Percentiles rank a stretch among this genome's conserved stretches.
Conservation (phyloP, 1,139 yeast genomes). For the Scheffersomyces lignicola region DNA sequence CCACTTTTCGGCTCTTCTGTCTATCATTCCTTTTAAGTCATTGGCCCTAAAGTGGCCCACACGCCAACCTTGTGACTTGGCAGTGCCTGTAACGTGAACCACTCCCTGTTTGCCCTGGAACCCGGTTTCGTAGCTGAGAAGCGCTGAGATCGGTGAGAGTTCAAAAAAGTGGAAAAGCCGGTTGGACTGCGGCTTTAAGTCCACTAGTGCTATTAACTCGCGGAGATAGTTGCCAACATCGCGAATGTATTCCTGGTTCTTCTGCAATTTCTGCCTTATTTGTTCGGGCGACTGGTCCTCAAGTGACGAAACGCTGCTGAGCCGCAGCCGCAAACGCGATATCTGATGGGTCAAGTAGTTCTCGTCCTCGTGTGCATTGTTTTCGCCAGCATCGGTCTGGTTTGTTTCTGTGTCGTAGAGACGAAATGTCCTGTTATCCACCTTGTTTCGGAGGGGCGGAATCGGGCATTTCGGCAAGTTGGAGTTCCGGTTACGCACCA, state of each 20-base stretch:
- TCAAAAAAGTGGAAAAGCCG: constrained; percentile 84
- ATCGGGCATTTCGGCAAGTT: constrained; percentile 33
- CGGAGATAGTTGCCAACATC: constrained; percentile 65
- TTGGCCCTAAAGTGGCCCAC: constrained; percentile 83
- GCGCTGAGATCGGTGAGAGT: constrained; percentile 81
- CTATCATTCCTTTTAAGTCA: constrained; percentile 82
- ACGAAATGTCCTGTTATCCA: constrained; percentile 1
- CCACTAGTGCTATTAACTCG: constrained; percentile 56
- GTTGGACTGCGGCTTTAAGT: constrained; percentile 79
- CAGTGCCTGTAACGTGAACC: constrained; percentile 75
- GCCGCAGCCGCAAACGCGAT: constrained; percentile 30
- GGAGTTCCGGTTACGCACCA: constrained; percentile 26
- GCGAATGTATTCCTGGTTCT: constrained; percentile 38
- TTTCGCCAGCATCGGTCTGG: constrained; percentile 5
- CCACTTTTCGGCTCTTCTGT: constrained; percentile 92
- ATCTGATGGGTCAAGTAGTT: constrained; percentile 15
- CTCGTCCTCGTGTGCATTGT: neutral
- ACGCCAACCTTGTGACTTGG: constrained; percentile 92
- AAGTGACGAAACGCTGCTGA: constrained; percentile 28
- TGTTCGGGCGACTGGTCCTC: constrained; percentile 34
- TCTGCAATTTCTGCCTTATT: constrained; percentile 20
- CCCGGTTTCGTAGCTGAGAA: constrained; percentile 79
- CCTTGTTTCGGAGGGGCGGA: constrained; percentile 24
- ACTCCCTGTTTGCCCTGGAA: constrained; percentile 89
- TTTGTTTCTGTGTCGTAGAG: constrained; percentile 3